phyloP scores from a whole-genome alignment of 2,329 filamentous ascomycete genomes.

The Pyrenophora tritici-repentis region DNA sequence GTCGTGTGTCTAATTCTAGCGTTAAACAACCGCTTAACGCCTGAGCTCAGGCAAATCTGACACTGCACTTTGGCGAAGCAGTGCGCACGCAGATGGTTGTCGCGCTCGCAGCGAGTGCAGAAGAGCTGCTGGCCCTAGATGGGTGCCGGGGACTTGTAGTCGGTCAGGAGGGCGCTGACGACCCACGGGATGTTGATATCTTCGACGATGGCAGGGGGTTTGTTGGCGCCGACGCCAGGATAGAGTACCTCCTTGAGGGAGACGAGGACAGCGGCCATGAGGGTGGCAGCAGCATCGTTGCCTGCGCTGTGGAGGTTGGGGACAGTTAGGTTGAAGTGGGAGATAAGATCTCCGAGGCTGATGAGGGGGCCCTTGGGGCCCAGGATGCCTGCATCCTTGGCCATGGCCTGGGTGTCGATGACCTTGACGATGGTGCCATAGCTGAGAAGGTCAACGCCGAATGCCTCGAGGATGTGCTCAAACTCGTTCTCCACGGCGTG shows the following conservation, averaged over 20 bases:
- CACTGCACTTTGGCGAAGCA: constrained; percentile 11
- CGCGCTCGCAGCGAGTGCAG: constrained; percentile 15
- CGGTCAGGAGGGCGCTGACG: too few species aligned
- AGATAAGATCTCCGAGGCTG: constrained; percentile 15
- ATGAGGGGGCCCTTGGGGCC: constrained; percentile 11
- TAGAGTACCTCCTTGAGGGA: constrained; percentile 11
- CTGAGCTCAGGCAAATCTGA: constrained; percentile 4
- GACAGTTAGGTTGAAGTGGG: constrained; percentile 15
- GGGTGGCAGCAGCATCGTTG: constrained; percentile 18
- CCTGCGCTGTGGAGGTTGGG: constrained; percentile 21
- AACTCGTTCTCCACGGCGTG: constrained; percentile 21
- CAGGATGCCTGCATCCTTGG: constrained; percentile 8
- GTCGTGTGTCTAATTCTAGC: constrained; percentile 8
- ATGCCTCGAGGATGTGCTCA: constrained; percentile 10
- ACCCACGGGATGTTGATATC: neutral
- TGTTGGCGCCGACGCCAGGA: neutral
- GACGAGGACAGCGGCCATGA: constrained; percentile 22
- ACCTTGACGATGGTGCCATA: constrained; percentile 23
- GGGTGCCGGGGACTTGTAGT: constrained; percentile 1
- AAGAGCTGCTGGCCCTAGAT: constrained; percentile 9
- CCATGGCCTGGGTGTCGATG: constrained; percentile 26
- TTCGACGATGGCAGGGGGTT: neutral
- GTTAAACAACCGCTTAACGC: neutral
- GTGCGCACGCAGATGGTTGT: constrained; percentile 9
- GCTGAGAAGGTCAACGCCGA: constrained; percentile 14